Evolutionary conservation across 805 yeast genomes (phyloP).

Genomic region (Starmerella vitae): DNA sequence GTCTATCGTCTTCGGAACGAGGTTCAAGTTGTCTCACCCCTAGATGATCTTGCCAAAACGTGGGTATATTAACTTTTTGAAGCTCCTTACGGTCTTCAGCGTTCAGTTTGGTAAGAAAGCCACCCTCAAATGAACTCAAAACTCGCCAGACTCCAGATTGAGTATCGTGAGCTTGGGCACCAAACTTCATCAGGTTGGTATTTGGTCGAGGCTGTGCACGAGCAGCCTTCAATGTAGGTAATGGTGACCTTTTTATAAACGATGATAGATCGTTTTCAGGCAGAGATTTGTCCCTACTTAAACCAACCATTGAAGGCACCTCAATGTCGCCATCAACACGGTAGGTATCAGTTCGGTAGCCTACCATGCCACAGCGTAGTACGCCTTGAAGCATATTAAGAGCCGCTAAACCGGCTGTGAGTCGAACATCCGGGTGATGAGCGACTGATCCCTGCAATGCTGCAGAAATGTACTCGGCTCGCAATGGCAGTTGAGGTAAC

Average conservation of each 20-base stretch:
- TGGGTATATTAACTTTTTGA: too few species aligned
- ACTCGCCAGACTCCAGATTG: conserved; percentile 5
- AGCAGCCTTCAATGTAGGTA: background rate
- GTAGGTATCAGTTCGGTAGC: conserved; percentile 34
- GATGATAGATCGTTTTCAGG: conserved; percentile 8
- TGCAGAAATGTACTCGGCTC: conserved; percentile 7
- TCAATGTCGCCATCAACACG: conserved; percentile 1
- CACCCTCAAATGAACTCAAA: too few species aligned
- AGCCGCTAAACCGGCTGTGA: conserved; percentile 42
- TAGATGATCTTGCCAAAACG: conserved; percentile 23
- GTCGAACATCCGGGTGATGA: conserved; percentile 32
- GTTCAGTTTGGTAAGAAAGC: too few species aligned
- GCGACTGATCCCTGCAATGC: conserved; percentile 21
- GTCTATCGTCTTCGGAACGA: conserved; percentile 40
- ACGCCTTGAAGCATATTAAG: conserved; percentile 41
- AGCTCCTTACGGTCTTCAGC: too few species aligned
- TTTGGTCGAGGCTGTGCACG: conserved; percentile 4
- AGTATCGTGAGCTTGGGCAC: conserved; percentile 9
- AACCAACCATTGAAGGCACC: conserved; percentile 1
- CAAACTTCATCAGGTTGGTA: background rate
- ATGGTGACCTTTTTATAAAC: conserved; percentile 1
- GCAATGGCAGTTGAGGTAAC: conserved; percentile 19
- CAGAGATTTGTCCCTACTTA: background rate
- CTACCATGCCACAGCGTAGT: conserved; percentile 33
- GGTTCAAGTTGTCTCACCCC: conserved; percentile 48